Evolutionary conservation across 2,329 filamentous ascomycete genomes (phyloP).

Genomic region (Phialophora chinensis): DNA sequence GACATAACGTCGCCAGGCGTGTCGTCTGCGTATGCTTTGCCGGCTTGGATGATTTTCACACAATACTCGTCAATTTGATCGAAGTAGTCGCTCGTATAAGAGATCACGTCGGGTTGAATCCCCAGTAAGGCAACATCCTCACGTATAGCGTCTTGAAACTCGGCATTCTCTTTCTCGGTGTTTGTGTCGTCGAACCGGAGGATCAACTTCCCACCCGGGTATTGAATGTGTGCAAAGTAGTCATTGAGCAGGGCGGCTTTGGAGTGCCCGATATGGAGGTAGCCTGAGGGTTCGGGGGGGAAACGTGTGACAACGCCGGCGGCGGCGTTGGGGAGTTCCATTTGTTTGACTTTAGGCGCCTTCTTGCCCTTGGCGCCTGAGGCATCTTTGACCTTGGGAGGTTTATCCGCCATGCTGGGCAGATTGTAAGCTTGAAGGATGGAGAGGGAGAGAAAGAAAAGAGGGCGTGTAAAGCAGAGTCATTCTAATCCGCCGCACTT

Average conservation of each 20-base stretch:
- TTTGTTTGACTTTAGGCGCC: constrained; percentile 41
- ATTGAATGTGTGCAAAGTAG: constrained; percentile 43
- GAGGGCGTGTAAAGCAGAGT: constrained; percentile 18
- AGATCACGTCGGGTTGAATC: constrained; percentile 83
- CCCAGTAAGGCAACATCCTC: constrained; percentile 91
- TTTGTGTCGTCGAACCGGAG: constrained; percentile 98
- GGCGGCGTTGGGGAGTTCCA: constrained; percentile 43
- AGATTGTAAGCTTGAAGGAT: not conserved
- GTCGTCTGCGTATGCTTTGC: constrained; percentile 92
- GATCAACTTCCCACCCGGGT: constrained; percentile 72
- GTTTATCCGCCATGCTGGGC: constrained; percentile 30
- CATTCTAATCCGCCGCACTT: constrained; percentile 17
- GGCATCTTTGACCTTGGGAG: constrained; percentile 32
- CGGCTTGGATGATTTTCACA: constrained; percentile 81
- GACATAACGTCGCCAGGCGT: constrained; percentile 89
- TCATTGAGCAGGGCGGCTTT: constrained; percentile 45
- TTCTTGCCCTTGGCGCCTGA: constrained; percentile 36
- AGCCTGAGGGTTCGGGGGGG: constrained; percentile 47
- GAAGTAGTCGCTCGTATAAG: constrained; percentile 96
- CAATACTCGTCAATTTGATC: constrained; percentile 87
- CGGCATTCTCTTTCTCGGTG: constrained; percentile 94
- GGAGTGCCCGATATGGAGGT: constrained; percentile 46
- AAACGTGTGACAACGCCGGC: constrained; percentile 46
- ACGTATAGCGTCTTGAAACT: constrained; percentile 91
- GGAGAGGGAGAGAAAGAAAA: constrained; percentile 1